A percentile compares a stretch with the other conserved stretches of the same genome.
These are phyloP conservation scores for Grosmannia serpens DNA, from an alignment of 2,329 filamentous ascomycete species.

Conservation along the genomic window DNA sequence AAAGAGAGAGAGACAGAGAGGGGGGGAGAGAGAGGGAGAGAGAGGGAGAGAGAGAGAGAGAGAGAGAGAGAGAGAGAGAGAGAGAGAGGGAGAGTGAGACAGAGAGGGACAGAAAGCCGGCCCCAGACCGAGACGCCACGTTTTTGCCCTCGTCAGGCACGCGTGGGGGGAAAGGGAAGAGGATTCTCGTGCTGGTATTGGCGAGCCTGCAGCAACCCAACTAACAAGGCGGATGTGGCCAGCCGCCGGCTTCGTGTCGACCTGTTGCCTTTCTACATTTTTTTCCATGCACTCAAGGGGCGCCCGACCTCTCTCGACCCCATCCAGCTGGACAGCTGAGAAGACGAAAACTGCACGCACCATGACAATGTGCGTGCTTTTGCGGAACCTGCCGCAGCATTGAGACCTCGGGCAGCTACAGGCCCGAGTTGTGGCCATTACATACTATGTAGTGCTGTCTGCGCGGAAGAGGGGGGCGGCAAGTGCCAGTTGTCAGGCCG, in stretches of 20 bases:
- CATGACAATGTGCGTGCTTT: not conserved
- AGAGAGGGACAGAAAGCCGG: not conserved
- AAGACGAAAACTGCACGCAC: not conserved
- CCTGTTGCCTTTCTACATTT: no score
- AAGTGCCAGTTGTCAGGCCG: conserved; percentile 4
- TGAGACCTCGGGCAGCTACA: not conserved
- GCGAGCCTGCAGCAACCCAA: no score
- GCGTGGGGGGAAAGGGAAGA: not conserved
- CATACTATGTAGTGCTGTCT: not conserved
- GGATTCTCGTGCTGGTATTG: no score
- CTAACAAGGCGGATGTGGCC: no score
- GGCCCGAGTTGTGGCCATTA: not conserved
- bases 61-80: not conserved
- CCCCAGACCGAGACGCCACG: not conserved
- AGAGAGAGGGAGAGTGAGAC: not conserved
- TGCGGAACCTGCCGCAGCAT: not conserved
- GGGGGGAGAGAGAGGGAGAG: not conserved
- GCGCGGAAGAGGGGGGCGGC: not conserved
- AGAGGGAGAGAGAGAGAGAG: not conserved
- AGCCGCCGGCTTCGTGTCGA: no score
- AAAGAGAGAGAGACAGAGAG: not conserved
- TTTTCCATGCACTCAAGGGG: no score
- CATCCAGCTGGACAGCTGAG: no score
- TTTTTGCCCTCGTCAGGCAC: not conserved
- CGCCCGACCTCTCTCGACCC: no score